Evolutionary conservation across 805 yeast species (phyloP).

Genomic region (Saturnispora bothae): DNA sequence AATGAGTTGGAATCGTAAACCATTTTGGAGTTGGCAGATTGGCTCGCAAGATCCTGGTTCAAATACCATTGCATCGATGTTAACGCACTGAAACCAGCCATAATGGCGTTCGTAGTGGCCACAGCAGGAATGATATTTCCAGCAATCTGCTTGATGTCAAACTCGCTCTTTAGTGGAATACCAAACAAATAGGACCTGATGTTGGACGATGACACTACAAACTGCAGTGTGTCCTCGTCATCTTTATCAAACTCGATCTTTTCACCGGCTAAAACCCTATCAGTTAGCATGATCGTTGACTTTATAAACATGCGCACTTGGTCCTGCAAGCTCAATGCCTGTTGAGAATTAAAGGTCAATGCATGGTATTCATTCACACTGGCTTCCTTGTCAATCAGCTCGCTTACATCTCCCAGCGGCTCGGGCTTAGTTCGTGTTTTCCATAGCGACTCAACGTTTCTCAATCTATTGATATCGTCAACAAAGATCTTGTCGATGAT

Average conservation of each 20-base stretch:
- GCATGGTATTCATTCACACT: neutral
- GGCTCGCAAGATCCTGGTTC: conserved; percentile 19
- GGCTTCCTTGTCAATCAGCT: neutral
- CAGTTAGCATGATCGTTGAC: conserved; percentile 39
- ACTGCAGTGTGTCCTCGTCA: conserved; percentile 81
- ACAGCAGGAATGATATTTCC: conserved; percentile 98
- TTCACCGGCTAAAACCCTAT: conserved; percentile 32
- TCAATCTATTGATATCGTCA: conserved; percentile 68
- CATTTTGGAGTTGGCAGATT: conserved; percentile 33
- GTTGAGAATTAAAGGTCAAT: conserved; percentile 26
- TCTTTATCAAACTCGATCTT: conserved; percentile 79
- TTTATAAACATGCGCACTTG: conserved; percentile 48
- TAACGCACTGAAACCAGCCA: conserved; percentile 79
- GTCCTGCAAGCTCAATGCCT: conserved; percentile 52
- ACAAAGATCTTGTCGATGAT: conserved; percentile 54
- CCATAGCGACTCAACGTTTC: conserved; percentile 70
- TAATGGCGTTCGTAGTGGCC: conserved; percentile 93
- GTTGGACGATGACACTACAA: conserved; percentile 80
- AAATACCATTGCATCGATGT: conserved; percentile 49
- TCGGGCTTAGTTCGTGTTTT: conserved; percentile 56
- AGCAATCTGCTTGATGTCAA: conserved; percentile 88
- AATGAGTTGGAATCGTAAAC: conserved; percentile 44
- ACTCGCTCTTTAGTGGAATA: conserved; percentile 63
- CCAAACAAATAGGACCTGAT: conserved; percentile 60
- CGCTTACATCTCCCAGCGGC: conserved; percentile 35